Conservation (phyloP, 495 filamentous ascomycete species). For the Penicillium roqueforti region DNA sequence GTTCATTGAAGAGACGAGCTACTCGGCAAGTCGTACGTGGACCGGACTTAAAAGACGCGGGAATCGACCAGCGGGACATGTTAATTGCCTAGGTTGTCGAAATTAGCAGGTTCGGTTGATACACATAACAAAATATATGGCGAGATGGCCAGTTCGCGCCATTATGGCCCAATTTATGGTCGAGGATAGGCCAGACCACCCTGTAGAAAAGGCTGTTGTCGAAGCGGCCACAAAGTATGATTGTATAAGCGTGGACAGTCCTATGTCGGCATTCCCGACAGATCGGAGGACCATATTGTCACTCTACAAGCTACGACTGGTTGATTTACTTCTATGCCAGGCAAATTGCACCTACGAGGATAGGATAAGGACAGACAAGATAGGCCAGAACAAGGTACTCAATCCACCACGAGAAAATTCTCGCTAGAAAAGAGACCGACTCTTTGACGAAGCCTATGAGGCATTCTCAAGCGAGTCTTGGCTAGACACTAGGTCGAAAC, state of each 20-base stretch:
- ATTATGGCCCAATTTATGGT: background rate
- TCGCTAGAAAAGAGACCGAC: conserved; percentile 19
- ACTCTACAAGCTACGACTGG: background rate
- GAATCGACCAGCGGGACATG: too few species aligned
- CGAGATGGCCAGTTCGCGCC: too few species aligned
- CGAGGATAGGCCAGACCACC: too few species aligned
- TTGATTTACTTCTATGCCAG: conserved; percentile 2
- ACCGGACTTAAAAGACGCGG: too few species aligned
- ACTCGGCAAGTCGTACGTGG: too few species aligned
- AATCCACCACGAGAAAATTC: background rate
- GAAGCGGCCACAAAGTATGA: background rate
- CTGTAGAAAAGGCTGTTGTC: background rate
- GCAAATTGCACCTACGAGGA: background rate
- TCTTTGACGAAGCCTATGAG: conserved; percentile 21
- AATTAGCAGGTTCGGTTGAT: background rate
- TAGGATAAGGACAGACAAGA: conserved; percentile 23
- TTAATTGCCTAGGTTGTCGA: too few species aligned
- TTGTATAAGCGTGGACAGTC: background rate
- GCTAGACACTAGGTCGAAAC: conserved; percentile 11
- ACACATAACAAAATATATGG: too few species aligned
- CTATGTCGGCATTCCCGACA: background rate
- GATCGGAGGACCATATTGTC: background rate
- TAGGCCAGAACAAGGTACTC: conserved; percentile 24
- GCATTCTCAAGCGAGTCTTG: conserved; percentile 25
- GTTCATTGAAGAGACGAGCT: too few species aligned